Base-by-base conservation (phyloP, 257 asterid genomes). In the Paulownia fortunei region DNA sequence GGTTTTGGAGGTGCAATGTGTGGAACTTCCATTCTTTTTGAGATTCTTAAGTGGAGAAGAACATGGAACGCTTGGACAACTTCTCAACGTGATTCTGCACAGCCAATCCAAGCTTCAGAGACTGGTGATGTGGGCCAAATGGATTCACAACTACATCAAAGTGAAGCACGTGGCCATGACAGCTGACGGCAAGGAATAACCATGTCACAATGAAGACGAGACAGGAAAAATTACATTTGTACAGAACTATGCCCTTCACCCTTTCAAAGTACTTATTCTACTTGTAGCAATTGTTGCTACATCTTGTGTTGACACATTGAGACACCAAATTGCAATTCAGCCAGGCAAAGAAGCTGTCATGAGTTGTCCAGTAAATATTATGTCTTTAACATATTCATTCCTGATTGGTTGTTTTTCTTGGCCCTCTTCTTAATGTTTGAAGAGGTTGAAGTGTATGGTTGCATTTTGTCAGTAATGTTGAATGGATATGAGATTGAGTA, bases 1-100 rank as follows among this genome's bases (percentile, higher is more conserved):
- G 97, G 98, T 42, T 92, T 94, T 79, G 98, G 97, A 78, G 96
- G 97, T 51, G 85, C 91, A 60, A 90, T 94, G 97, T 90, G 95
- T 58, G 97, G 94, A 46, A 90, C 97, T 60, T 90, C 94, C 16
- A 73, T 94, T 51, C 24, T 92, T 63, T 85, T 82, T 19, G 95
- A 93, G 87, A 67, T 92, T 26, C 59, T 81, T 15, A 94, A 86
- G 82, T 88, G 92, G 91, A 92, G 94, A 83, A 69, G 80, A 61
- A 67, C 77, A 32, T 76, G 79, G 87, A 73, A 49, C 69, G 16
- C 75, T 39, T 58, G 71, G 82, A 52, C 91, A 30, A 36, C 69
- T 81, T 76, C 87, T 69, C 87, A 63, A 69, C 83, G n/a, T 8
- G 82, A 65, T 49, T 52, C 92, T 56, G 51, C 72, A 8, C 91